A percentile compares a stretch with the other conserved stretches of the same genome.
Conservation (phyloP, 768 basidiomycete genomes). For the Russula dissimulans region DNA sequence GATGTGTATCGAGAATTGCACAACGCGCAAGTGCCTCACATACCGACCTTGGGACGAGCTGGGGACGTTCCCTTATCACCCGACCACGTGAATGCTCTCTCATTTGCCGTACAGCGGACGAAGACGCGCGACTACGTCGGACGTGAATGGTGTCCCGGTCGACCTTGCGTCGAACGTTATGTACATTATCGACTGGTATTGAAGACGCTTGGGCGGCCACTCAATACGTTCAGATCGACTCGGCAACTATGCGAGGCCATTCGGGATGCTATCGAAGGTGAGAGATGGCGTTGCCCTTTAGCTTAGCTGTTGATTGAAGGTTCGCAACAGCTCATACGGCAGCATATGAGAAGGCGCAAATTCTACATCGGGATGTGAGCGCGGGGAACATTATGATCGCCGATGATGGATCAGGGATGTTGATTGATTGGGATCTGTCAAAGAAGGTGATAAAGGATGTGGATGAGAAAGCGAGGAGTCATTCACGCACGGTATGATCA, state of each 20-base stretch:
- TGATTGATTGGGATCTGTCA: slow-evolving; percentile 4
- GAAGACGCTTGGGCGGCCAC: neutral
- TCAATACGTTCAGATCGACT: neutral
- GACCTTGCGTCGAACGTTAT: neutral
- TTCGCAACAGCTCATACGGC: neutral
- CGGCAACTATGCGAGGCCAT: neutral
- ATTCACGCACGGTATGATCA: neutral
- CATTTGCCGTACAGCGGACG: neutral
- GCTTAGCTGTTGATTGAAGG: neutral
- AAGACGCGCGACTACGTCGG: neutral
- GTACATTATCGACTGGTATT: slow-evolving; percentile 1
- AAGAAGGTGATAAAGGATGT: neutral
- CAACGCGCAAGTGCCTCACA: neutral
- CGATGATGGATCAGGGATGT: neutral
- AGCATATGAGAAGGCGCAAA: neutral
- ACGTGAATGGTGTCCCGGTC: neutral
- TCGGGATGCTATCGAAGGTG: neutral
- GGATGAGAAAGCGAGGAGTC: neutral
- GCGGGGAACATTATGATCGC: neutral
- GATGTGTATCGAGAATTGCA: neutral
- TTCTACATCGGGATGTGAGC: slow-evolving; percentile 8
- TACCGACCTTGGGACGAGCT: neutral
- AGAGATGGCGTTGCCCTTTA: neutral
- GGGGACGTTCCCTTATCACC: neutral
- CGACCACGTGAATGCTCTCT: neutral